Evolutionary conservation across 768 basidiomycete genomes (phyloP).

Genomic region (Pleurotus sapidus): DNA sequence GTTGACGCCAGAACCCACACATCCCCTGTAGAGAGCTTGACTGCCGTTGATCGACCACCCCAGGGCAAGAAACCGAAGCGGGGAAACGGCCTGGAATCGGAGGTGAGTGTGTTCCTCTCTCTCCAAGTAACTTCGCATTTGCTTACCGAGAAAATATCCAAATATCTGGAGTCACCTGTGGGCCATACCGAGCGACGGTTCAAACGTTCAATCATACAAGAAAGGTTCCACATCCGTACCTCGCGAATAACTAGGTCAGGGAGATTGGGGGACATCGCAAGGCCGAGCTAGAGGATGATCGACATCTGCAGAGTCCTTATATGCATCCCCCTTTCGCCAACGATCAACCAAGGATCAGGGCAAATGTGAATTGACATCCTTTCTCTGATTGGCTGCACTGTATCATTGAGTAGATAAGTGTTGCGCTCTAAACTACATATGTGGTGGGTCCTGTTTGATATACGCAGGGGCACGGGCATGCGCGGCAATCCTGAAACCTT

Average conservation of each 20-base stretch:
- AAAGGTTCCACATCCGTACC: slow-evolving; percentile 21
- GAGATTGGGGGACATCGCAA: slow-evolving; percentile 1
- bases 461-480: neutral
- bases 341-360: neutral
- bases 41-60: slow-evolving; percentile 82
- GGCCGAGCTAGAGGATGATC: neutral
- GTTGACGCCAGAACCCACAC: slow-evolving; percentile 87
- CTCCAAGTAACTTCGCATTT: neutral
- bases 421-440: neutral
- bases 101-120: too few relatives aligned
- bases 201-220: neutral
- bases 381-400: too few relatives aligned
- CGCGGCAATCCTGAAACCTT: neutral
- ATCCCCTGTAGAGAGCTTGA: slow-evolving; percentile 64
- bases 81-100: slow-evolving; percentile 52
- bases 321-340: neutral
- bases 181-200: neutral
- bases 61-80: slow-evolving; percentile 68
- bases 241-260: slow-evolving; percentile 40
- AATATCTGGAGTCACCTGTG: slow-evolving; percentile 46
- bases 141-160: slow-evolving; percentile 66
- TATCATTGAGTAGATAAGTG: too few relatives aligned
- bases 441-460: neutral
- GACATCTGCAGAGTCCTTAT: neutral
- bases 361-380: neutral